These are phyloP conservation scores for Ophiostoma ulmi DNA, from an alignment of 2,329 filamentous ascomycete species.

Conservation along the genomic window DNA sequence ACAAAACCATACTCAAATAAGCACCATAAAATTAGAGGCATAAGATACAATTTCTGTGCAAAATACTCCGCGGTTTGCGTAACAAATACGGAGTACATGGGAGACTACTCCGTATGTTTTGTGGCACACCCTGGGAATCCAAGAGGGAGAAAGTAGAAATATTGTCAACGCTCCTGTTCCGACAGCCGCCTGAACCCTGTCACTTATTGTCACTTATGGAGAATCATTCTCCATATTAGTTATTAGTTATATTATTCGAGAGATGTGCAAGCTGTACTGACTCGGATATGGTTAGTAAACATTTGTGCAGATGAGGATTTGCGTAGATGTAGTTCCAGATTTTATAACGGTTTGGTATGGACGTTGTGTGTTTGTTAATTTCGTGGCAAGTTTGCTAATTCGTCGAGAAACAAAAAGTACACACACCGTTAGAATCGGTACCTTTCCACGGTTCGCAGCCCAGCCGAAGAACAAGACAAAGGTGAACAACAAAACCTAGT, in stretches of 20 bases:
- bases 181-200: constrained; percentile 7
- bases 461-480: neutral
- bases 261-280: neutral
- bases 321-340: neutral
- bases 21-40: neutral
- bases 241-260: neutral
- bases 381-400: neutral
- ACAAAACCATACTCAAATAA: neutral
- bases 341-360: neutral
- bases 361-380: neutral
- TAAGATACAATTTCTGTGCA: neutral
- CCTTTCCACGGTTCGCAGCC: neutral
- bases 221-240: neutral
- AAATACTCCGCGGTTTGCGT: neutral
- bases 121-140: neutral
- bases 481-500: neutral
- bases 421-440: neutral
- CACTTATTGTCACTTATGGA: neutral
- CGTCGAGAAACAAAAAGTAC: neutral
- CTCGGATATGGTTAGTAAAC: constrained; percentile 5
- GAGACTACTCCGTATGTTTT: neutral
- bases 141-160: neutral
- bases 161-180: neutral
- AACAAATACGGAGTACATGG: neutral
- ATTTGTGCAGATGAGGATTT: constrained; percentile 1